Percentiles rank a stretch among this genome's conserved stretches.
These are phyloP conservation scores for Alnus glutinosa DNA, from an alignment of 306 rosid species.

Conservation along the genomic window DNA sequence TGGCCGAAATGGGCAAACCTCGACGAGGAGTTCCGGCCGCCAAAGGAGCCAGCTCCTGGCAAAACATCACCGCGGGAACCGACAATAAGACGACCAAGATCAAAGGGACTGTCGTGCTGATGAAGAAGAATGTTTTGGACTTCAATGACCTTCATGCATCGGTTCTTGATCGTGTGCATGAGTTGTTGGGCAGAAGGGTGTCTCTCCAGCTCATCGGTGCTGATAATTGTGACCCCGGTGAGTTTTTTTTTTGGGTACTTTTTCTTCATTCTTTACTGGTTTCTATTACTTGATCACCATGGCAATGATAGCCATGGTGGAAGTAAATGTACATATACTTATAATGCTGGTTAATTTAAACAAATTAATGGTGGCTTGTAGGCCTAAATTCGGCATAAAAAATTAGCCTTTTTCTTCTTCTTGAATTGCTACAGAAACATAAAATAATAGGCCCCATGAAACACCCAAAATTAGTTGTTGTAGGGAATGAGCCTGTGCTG, in stretches of 20 bases:
- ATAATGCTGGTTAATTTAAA: too few relatives aligned
- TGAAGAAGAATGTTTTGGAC: constrained; percentile 44
- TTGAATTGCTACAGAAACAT: too few relatives aligned
- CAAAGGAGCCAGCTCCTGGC: not conserved
- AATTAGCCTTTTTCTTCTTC: too few relatives aligned
- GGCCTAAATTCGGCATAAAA: too few relatives aligned
- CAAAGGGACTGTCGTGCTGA: constrained; percentile 35
- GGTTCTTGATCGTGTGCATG: constrained; percentile 31
- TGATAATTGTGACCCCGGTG: constrained; percentile 6
- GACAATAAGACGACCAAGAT: constrained; percentile 8
- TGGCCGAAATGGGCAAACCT: not conserved
- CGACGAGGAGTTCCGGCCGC: not conserved
- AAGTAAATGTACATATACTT: too few relatives aligned
- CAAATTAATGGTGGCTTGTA: too few relatives aligned
- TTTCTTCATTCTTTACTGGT: not conserved
- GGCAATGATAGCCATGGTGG: not conserved
- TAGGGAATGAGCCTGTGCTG: not conserved
- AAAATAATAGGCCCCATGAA: too few relatives aligned
- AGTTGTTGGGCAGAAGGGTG: constrained; percentile 28
- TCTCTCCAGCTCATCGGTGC: constrained; percentile 40
- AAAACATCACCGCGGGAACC: not conserved
- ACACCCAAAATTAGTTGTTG: not conserved
- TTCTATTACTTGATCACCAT: too few relatives aligned
- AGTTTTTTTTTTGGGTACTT: not conserved
- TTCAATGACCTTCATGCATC: constrained; percentile 32